Evolutionary conservation across 148 eudicot species (phyloP).

Genomic region (Rhododendron williamsianum): DNA sequence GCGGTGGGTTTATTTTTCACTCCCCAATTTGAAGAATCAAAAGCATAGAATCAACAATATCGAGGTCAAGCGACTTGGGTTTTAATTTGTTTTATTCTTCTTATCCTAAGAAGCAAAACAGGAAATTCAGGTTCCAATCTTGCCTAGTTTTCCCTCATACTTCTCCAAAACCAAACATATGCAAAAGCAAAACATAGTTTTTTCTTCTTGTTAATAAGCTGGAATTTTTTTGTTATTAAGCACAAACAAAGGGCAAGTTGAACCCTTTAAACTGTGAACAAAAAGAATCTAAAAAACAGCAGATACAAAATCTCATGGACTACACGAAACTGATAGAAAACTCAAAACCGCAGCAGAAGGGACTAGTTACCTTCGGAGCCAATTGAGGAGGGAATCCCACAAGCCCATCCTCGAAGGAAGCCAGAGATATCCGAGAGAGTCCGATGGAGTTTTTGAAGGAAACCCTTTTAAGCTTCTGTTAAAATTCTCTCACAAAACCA

Average conservation of each 20-base stretch:
- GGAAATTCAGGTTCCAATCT: background rate
- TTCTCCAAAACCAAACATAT: background rate
- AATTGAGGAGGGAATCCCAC: conserved; percentile 5
- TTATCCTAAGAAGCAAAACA: background rate
- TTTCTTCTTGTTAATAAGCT: background rate
- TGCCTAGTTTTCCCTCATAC: background rate
- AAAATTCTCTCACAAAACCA: background rate
- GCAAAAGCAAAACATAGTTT: background rate
- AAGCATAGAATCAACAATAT: background rate
- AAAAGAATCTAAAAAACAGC: background rate
- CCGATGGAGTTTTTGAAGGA: background rate
- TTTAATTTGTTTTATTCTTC: background rate
- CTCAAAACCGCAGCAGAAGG: background rate
- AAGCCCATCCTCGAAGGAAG: background rate
- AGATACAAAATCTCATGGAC: background rate
- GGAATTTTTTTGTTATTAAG: background rate
- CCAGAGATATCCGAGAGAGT: background rate
- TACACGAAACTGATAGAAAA: background rate
- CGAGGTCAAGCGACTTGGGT: too few species aligned
- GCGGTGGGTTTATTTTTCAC: background rate
- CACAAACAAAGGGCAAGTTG: background rate
- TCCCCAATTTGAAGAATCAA: background rate
- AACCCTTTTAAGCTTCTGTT: background rate
- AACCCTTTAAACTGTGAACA: background rate
- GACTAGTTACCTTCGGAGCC: background rate